Evolutionary conservation across 306 rosid species (phyloP).

Genomic region (Gastrolobium villosum): DNA sequence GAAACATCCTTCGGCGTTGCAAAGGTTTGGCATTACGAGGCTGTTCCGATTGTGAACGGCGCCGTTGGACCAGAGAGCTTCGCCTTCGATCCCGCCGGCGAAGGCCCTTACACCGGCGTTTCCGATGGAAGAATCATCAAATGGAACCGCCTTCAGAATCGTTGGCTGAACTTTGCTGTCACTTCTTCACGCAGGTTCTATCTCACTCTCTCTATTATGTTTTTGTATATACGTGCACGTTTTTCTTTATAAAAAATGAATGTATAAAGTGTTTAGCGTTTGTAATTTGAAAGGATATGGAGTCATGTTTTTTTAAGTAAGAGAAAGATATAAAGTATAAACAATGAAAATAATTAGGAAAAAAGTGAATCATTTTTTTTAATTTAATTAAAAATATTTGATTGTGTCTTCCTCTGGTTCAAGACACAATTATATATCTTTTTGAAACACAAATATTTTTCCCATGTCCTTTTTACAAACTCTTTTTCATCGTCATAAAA

Average conservation of each 20-base stretch:
- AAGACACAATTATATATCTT: no score
- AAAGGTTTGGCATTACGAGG: constrained; percentile 42
- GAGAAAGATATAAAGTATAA: no score
- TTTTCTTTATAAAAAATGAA: not conserved
- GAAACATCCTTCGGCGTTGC: not conserved
- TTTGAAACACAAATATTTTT: no score
- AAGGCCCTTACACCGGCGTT: constrained; percentile 80
- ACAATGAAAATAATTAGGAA: no score
- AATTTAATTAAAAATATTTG: no score
- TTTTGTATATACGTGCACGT: not conserved
- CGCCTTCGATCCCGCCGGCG: constrained; percentile 66
- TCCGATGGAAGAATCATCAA: constrained; percentile 80
- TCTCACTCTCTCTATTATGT: not conserved
- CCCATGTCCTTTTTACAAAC: no score
- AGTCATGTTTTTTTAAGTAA: no score
- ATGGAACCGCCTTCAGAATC: constrained; percentile 56
- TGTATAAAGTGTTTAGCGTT: no score
- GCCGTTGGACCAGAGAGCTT: constrained; percentile 77
- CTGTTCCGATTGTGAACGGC: constrained; percentile 48
- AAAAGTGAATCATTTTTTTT: no score
- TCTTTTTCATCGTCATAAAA: not conserved
- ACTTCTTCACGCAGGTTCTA: constrained; percentile 64
- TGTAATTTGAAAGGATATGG: no score
- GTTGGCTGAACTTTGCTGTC: constrained; percentile 68
- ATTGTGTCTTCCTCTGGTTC: no score